Base-by-base conservation (phyloP, 2,329 filamentous ascomycete species). In the Pseudogymnoascus sp. region DNA sequence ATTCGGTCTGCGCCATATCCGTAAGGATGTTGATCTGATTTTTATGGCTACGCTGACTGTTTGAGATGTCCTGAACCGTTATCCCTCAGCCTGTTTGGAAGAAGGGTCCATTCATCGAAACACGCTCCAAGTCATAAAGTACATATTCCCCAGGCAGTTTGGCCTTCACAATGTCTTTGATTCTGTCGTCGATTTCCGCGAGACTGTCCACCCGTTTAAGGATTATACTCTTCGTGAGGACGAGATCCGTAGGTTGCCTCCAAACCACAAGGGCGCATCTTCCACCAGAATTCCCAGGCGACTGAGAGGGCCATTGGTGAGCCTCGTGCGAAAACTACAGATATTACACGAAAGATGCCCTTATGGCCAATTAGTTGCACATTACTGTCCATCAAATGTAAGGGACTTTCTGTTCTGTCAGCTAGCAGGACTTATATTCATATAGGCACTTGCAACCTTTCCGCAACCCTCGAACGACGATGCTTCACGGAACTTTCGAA, bases 71-170 rank as follows among this genome's bases (percentile, higher is more conserved):
- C 75, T 97, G 23, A 96, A 95, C 71, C 85, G 91, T 21, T 89
- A 82, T 67, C 75, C 81, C 60, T 3, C 64, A 65, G 3, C 23
- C 5, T 37, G 2, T 61, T 16, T 53, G 3, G 42, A 40, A 46
- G 36, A 25, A 16, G 46, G 14, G 65, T 74, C 42, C 66, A 77
- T 38, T 77, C 83, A 68, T 70, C 78, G 75, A 11, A 82, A 88
- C 66, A 89, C 86, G 0, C 71, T 86, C 9, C 90, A 89, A 68
- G 76, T 96, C 18, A 85, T 96, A 83, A 95, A 93, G 79, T 93
- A 97, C 74, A 87, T 99, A 1, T 99, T 99, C 69, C 95, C 95
- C 34, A 83, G 88, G 9, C 93, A 97, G 71, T 97, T 96, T 71
- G 85, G 85, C 12, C 78, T 99, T 3, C 91, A 96, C 72, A 99